Conservation (phyloP, 805 yeast species). For the Deakozyma indianensis region DNA sequence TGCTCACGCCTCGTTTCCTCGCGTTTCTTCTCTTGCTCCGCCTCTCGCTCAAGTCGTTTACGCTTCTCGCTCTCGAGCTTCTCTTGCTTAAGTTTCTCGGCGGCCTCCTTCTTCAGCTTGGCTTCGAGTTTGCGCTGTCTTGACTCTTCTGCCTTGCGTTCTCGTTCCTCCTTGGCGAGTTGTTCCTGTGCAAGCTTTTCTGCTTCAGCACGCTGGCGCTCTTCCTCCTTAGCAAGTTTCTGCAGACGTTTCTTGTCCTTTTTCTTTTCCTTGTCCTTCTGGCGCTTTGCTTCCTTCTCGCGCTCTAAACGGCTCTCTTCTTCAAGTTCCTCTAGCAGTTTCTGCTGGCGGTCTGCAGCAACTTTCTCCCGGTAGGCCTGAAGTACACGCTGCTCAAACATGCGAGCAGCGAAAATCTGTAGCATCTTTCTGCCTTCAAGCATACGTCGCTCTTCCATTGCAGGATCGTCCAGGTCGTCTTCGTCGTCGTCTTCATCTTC, state of each 20-base stretch:
- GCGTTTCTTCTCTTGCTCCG: constrained; percentile 5
- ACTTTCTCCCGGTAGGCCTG: constrained; percentile 67
- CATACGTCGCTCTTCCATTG: constrained; percentile 43
- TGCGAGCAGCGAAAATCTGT: constrained; percentile 63
- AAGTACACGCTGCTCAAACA: constrained; percentile 59
- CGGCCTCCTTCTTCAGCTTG: constrained; percentile 10
- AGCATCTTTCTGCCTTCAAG: constrained; percentile 71
- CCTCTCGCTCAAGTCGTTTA: constrained; percentile 9
- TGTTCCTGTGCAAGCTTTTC: constrained; percentile 20
- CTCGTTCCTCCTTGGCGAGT: constrained; percentile 12
- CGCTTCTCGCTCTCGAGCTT: constrained; percentile 8
- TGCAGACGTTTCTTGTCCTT: constrained; percentile 26
- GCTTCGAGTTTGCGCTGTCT: constrained; percentile 1
- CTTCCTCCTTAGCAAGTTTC: constrained; percentile 26
- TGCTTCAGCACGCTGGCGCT: constrained; percentile 19
- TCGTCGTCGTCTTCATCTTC: constrained; percentile 29
- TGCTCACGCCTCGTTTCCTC: constrained; percentile 17
- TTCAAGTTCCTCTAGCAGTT: constrained; percentile 22
- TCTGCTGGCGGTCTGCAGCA: constrained; percentile 47
- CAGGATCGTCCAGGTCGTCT: constrained; percentile 13
- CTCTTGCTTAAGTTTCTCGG: constrained; percentile 14
- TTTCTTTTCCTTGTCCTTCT: constrained; percentile 26
- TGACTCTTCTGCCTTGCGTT: constrained; percentile 2
- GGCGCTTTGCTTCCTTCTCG: constrained; percentile 21
- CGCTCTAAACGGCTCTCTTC: constrained; percentile 17